These are phyloP conservation scores for Hyaloscypha finlandica DNA, from an alignment of 495 filamentous ascomycete species.

Conservation along the genomic window DNA sequence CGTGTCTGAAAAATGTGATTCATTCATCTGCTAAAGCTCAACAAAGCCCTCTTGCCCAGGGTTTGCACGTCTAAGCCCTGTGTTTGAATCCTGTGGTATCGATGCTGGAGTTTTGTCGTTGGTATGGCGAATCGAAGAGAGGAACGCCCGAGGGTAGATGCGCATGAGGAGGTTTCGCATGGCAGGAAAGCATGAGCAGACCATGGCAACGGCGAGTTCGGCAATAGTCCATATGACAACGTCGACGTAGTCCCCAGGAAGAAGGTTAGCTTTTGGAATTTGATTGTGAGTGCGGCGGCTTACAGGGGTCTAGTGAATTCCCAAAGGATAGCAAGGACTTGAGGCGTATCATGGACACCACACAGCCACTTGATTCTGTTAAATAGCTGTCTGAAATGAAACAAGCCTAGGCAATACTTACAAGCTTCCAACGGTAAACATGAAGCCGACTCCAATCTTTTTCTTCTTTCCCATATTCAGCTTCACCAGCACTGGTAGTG, in stretches of 20 bases:
- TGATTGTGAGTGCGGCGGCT: not conserved
- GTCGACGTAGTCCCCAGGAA: constrained; percentile 15
- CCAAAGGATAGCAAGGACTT: constrained; percentile 13
- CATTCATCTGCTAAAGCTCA: too few species aligned
- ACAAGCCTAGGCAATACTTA: constrained; percentile 31
- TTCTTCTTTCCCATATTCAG: constrained; percentile 38
- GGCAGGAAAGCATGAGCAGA: constrained; percentile 6
- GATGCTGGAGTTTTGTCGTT: too few species aligned
- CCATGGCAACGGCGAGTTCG: constrained; percentile 14
- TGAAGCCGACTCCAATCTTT: constrained; percentile 42
- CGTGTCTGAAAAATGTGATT: too few species aligned
- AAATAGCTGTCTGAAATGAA: not conserved
- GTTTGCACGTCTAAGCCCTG: too few species aligned
- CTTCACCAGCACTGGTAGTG: constrained; percentile 38
- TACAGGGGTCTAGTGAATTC: constrained; percentile 18
- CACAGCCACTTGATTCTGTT: constrained; percentile 15
- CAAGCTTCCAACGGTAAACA: constrained; percentile 49
- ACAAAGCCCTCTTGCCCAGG: too few species aligned
- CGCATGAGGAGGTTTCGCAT: not conserved
- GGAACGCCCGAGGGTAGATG: constrained; percentile 9
- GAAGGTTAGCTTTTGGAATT: constrained; percentile 3
- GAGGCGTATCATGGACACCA: constrained; percentile 20
- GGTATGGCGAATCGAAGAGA: too few species aligned
- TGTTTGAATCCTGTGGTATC: too few species aligned
- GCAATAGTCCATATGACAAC: constrained; percentile 17